Conservation (phyloP, 2,329 filamentous ascomycete genomes). For the Phialocephala subalpina region DNA sequence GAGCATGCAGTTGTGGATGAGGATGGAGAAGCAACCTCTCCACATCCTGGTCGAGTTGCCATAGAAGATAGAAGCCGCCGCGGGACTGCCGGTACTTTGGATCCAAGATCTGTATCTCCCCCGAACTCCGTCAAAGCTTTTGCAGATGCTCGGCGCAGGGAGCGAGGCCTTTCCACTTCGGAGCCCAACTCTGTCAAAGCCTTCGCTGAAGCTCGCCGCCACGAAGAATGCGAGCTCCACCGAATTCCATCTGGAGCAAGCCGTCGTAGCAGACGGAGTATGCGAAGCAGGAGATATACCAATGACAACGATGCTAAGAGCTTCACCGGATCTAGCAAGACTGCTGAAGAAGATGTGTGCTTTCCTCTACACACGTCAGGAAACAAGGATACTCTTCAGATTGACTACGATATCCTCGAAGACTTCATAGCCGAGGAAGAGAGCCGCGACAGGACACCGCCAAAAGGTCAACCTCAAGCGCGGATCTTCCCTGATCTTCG, state of each 20-base stretch:
- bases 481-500: constrained; percentile 44
- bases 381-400: constrained; percentile 81
- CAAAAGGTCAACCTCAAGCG: constrained; percentile 41
- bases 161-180: constrained; percentile 70
- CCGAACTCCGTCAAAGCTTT: constrained; percentile 99
- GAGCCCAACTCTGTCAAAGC: constrained; percentile 91
- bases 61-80: constrained; percentile 56
- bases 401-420: constrained; percentile 93
- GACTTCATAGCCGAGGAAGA: constrained; percentile 80
- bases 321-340: constrained; percentile 69
- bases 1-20: constrained; percentile 88
- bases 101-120: constrained; percentile 79
- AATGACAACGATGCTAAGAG: constrained; percentile 69
- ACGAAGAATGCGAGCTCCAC: constrained; percentile 70
- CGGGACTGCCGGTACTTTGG: constrained; percentile 61
- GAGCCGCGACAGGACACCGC: constrained; percentile 51
- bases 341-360: constrained; percentile 87
- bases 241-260: constrained; percentile 77
- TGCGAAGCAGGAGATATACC: constrained; percentile 65
- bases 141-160: constrained; percentile 85
- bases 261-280: constrained; percentile 61
- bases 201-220: constrained; percentile 86
- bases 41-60: constrained; percentile 28
- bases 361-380: constrained; percentile 74
- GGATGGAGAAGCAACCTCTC: constrained; percentile 59